A percentile compares a stretch with the other conserved stretches of the same genome.
phyloP scores from a whole-genome alignment of 371 early-diverging fungal species.

The Neoconidiobolus thromboides region DNA sequence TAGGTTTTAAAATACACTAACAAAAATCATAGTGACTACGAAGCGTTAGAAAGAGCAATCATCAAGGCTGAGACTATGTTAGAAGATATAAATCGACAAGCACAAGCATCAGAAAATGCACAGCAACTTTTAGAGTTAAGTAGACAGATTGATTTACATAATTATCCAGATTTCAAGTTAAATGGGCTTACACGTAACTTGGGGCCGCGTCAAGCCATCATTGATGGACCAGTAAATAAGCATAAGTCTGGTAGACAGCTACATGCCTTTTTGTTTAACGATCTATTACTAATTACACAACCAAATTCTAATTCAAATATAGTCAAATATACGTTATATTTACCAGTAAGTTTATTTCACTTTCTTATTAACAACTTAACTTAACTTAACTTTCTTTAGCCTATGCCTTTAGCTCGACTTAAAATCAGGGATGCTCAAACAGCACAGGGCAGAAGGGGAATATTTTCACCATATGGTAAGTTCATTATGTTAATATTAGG shows the following conservation, averaged over 20 bases:
- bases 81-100: slow-evolving; percentile 57
- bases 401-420: slow-evolving; percentile 1
- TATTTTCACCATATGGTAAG: slow-evolving; percentile 3
- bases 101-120: slow-evolving; percentile 47
- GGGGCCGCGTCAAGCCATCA: slow-evolving; percentile 48
- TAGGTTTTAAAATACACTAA: slow-evolving; percentile 69
- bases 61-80: slow-evolving; percentile 43
- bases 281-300: slow-evolving; percentile 44
- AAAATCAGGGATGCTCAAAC: slow-evolving; percentile 2
- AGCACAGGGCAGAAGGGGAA: not conserved
- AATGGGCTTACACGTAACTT: slow-evolving; percentile 32
- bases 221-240: slow-evolving; percentile 65
- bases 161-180: slow-evolving; percentile 33
- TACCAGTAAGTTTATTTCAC: not conserved
- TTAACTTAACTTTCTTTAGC: not conserved
- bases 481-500: not conserved
- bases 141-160: slow-evolving; percentile 41
- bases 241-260: slow-evolving; percentile 67
- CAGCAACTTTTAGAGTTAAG: slow-evolving; percentile 50
- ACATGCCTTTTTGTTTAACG: slow-evolving; percentile 71
- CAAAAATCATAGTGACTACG: slow-evolving; percentile 55
- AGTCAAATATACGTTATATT: not conserved
- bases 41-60: slow-evolving; percentile 44
- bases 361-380: not conserved
- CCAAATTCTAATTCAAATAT: not conserved